Conservation (phyloP, 352 stramenopile species). For the Blastocystis hominis region DNA sequence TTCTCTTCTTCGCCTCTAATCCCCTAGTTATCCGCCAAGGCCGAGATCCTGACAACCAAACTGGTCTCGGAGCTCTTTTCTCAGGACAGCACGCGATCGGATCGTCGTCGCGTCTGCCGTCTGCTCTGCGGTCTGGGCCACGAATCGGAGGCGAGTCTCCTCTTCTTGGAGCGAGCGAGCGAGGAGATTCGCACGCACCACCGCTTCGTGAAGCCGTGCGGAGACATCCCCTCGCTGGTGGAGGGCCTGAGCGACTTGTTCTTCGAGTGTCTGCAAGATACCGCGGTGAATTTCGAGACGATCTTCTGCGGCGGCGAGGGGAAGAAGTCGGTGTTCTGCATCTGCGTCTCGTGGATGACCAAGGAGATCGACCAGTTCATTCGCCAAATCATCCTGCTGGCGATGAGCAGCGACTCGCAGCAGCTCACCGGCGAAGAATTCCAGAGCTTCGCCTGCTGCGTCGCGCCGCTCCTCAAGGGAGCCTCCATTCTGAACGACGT, state of each 20-base stretch:
- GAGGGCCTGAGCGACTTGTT: slow-evolving; percentile 14
- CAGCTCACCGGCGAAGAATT: neutral
- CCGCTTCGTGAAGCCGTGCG: slow-evolving; percentile 26
- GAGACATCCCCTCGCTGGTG: slow-evolving; percentile 27
- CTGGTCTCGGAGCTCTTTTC: slow-evolving; percentile 17
- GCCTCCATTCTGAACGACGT: neutral
- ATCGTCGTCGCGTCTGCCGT: slow-evolving; percentile 41
- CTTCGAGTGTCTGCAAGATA: slow-evolving; percentile 50
- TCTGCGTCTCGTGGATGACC: slow-evolving; percentile 6
- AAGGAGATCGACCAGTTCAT: slow-evolving; percentile 34
- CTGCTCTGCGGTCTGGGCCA: slow-evolving; percentile 7
- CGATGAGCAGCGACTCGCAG: neutral
- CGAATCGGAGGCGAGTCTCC: neutral
- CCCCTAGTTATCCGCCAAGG: slow-evolving; percentile 8
- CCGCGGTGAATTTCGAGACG: slow-evolving; percentile 18
- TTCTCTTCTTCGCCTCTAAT: neutral
- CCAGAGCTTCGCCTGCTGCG: neutral
- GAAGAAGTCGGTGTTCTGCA: neutral
- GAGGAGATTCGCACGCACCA: slow-evolving; percentile 27
- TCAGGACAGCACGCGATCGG: neutral
- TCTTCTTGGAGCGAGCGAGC: slow-evolving; percentile 9
- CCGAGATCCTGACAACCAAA: slow-evolving; percentile 13
- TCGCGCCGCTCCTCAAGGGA: neutral
- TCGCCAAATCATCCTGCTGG: neutral
- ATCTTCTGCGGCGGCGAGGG: neutral